A percentile compares a stretch with the other conserved stretches of the same genome.
These are phyloP conservation scores for Plasmodium malariae DNA, from an alignment of 169 alveolate species.

Conservation along the genomic window DNA sequence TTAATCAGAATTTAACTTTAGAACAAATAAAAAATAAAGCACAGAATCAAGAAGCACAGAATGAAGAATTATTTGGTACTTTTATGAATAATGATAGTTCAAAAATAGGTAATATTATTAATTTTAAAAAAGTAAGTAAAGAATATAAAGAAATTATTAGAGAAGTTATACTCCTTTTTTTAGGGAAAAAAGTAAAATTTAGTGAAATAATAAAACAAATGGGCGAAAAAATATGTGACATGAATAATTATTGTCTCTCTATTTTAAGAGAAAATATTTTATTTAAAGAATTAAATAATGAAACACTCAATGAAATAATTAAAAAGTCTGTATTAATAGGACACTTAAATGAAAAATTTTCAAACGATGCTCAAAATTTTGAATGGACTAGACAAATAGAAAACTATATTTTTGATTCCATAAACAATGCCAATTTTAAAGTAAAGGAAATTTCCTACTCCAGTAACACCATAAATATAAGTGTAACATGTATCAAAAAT, in stretches of 20 bases:
- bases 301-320: conserved; percentile 23
- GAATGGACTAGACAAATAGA: conserved; percentile 52
- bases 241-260: background rate
- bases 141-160: conserved; percentile 65
- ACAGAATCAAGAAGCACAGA: conserved; percentile 36
- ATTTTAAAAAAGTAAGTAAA: conserved; percentile 66
- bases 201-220: conserved; percentile 31
- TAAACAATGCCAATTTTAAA: conserved; percentile 30
- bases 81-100: conserved; percentile 42
- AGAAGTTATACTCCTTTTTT: conserved; percentile 35
- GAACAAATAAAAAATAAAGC: conserved; percentile 69
- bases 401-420: conserved; percentile 12
- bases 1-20: conserved; percentile 53
- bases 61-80: conserved; percentile 60
- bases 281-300: conserved; percentile 44
- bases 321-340: conserved; percentile 60
- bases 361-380: conserved; percentile 54
- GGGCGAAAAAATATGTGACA: conserved; percentile 25
- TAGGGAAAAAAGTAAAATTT: conserved; percentile 28
- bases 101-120: conserved; percentile 40
- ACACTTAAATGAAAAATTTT: conserved; percentile 49
- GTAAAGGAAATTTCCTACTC: conserved; percentile 21
- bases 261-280: conserved; percentile 19
- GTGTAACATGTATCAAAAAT: conserved; percentile 10
- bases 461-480: conserved; percentile 47